Conservation (phyloP, 78 protist species). For the Bodo saltans region DNA sequence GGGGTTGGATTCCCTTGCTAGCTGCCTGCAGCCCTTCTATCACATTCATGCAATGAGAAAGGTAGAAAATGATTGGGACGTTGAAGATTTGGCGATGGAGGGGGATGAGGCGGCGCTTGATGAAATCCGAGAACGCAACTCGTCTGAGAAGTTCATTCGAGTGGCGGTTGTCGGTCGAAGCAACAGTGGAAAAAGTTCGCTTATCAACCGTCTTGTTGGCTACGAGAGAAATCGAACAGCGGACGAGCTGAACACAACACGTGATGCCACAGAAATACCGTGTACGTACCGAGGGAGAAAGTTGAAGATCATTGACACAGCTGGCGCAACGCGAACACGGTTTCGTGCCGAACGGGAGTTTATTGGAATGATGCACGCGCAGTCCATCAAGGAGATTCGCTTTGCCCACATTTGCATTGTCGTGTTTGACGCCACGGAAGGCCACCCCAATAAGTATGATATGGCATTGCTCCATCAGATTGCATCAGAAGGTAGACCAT, state of each 20-base stretch:
- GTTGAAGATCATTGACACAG: neutral
- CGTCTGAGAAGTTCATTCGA: neutral
- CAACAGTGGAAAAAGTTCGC: neutral
- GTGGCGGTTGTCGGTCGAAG: neutral
- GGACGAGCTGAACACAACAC: neutral
- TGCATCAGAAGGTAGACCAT: neutral
- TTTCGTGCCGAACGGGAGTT: neutral
- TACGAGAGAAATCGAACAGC: neutral
- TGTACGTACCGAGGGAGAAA: neutral
- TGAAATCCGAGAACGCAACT: neutral
- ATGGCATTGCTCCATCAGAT: neutral
- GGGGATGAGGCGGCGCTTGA: constrained; percentile 13
- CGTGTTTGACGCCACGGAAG: neutral
- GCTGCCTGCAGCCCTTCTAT: neutral
- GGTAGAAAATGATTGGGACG: neutral
- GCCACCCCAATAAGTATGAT: neutral
- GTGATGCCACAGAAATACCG: neutral
- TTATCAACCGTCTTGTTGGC: constrained; percentile 11
- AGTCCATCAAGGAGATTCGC: neutral
- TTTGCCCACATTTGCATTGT: neutral
- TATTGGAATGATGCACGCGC: neutral
- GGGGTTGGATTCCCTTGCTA: neutral
- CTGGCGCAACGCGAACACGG: neutral
- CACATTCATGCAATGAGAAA: neutral
- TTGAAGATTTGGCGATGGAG: neutral